Percentiles rank a stretch among this genome's conserved stretches.
Conservation (phyloP, 2,329 filamentous ascomycete genomes). For the Cordyceps javanica region DNA sequence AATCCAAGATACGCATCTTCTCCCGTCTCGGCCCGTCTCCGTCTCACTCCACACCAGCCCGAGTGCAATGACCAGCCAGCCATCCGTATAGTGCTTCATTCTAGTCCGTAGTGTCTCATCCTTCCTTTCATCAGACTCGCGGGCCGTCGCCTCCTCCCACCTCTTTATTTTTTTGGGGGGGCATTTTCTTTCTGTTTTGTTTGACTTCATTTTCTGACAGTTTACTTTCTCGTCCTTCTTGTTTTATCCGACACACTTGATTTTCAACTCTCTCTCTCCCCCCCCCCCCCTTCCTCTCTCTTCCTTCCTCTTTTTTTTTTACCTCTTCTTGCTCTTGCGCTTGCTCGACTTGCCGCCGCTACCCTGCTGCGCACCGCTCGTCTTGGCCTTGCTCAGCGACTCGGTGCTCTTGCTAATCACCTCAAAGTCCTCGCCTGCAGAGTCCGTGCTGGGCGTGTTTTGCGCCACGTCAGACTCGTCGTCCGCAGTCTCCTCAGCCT, state of each 20-base stretch:
- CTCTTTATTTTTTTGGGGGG: background rate
- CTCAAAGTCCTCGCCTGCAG: constrained; percentile 56
- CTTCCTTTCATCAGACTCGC: background rate
- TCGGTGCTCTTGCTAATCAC: constrained; percentile 56
- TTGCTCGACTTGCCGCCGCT: constrained; percentile 38
- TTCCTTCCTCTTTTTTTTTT: constrained; percentile 15
- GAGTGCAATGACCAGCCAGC: background rate
- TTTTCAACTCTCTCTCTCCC: too few relatives aligned
- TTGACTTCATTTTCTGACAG: too few relatives aligned
- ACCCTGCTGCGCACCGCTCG: constrained; percentile 40
- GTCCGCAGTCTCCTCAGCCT: constrained; percentile 35
- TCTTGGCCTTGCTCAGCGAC: constrained; percentile 45
- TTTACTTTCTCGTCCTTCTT: too few relatives aligned
- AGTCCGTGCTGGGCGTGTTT: constrained; percentile 50
- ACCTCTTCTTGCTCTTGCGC: constrained; percentile 51
- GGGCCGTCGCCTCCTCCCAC: background rate
- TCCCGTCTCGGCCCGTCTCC: background rate
- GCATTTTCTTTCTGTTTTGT: too few relatives aligned
- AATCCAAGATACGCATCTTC: background rate
- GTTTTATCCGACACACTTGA: too few relatives aligned
- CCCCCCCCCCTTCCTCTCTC: too few relatives aligned
- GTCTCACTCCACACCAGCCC: background rate
- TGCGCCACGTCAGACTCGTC: constrained; percentile 45
- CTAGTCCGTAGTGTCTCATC: background rate
- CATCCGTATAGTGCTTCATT: too few relatives aligned